phyloP scores from a whole-genome alignment of 768 basidiomycete genomes.

The Mycena maculata region DNA sequence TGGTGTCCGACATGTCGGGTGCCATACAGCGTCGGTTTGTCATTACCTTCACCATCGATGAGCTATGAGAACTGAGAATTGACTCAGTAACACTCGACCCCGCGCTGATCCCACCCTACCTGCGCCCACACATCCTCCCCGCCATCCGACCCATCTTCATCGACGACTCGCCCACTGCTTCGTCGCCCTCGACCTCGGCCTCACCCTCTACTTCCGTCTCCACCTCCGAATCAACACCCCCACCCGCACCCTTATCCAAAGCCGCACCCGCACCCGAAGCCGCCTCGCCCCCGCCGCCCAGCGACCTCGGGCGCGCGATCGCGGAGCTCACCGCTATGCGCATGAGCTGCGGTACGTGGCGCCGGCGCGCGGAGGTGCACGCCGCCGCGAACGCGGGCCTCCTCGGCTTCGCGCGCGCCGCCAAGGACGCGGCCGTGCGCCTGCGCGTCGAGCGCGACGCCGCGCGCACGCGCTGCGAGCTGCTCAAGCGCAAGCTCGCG shows the following conservation, averaged over 20 bases:
- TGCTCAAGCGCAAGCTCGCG: constrained; percentile 22
- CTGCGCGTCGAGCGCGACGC: constrained; percentile 25
- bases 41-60: too few relatives aligned
- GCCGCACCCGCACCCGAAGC: too few relatives aligned
- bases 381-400: constrained; percentile 60
- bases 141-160: constrained; percentile 68
- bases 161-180: too few relatives aligned
- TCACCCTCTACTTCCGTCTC: constrained; percentile 1
- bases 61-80: background rate
- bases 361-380: constrained; percentile 63
- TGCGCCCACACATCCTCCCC: constrained; percentile 68
- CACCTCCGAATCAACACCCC: too few relatives aligned
- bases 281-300: constrained; percentile 4
- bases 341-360: constrained; percentile 57
- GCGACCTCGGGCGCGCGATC: background rate
- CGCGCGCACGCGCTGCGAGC: constrained; percentile 3
- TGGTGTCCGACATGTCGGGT: constrained; percentile 69
- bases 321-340: constrained; percentile 58
- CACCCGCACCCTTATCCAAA: too few relatives aligned
- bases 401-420: constrained; percentile 53
- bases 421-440: constrained; percentile 38
- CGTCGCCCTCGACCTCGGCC: constrained; percentile 22
- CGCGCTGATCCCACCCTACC: constrained; percentile 62
- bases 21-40: constrained; percentile 64
- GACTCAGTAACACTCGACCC: constrained; percentile 60